These are phyloP conservation scores for Pseudocercospora pini-densiflorae DNA, from an alignment of 2,329 filamentous ascomycete genomes.

Conservation along the genomic window DNA sequence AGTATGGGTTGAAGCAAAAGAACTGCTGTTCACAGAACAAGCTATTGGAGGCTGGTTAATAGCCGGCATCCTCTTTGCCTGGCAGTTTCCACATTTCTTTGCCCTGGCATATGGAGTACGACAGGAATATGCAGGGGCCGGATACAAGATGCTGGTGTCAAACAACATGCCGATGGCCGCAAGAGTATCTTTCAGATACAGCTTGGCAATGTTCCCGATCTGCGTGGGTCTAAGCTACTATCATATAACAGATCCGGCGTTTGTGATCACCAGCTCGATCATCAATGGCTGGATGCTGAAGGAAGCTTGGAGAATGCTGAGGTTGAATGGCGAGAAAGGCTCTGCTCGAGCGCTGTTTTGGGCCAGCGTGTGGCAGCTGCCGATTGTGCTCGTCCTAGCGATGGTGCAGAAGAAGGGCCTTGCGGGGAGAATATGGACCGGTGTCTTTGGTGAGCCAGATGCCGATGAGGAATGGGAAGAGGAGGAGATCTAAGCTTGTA, in stretches of 20 bases:
- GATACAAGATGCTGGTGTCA: conserved; percentile 78
- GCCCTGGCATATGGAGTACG: conserved; percentile 86
- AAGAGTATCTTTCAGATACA: conserved; percentile 87
- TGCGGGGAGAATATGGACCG: conserved; percentile 80
- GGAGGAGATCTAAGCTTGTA: conserved; percentile 35
- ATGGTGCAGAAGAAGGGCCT: conserved; percentile 93
- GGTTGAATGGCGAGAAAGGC: conserved; percentile 74
- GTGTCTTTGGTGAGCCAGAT: conserved; percentile 62
- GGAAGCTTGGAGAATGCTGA: conserved; percentile 83
- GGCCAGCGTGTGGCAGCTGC: conserved; percentile 97
- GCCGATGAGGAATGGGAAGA: conserved; percentile 62
- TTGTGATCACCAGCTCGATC: conserved; percentile 77
- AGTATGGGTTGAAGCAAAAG: conserved; percentile 37
- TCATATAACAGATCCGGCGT: conserved; percentile 84
- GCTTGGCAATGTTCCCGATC: conserved; percentile 81
- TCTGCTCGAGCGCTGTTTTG: conserved; percentile 87
- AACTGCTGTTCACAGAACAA: conserved; percentile 42
- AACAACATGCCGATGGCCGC: conserved; percentile 83
- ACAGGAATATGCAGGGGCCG: conserved; percentile 79
- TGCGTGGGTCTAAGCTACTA: conserved; percentile 78
- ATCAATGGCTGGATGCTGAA: conserved; percentile 85
- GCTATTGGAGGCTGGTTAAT: conserved; percentile 81
- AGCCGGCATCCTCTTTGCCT: conserved; percentile 82
- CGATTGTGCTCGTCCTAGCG: conserved; percentile 84
- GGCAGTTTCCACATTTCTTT: conserved; percentile 99